These are phyloP conservation scores for Candida pseudofarinosa DNA, from an alignment of 805 yeast species.

Conservation along the genomic window DNA sequence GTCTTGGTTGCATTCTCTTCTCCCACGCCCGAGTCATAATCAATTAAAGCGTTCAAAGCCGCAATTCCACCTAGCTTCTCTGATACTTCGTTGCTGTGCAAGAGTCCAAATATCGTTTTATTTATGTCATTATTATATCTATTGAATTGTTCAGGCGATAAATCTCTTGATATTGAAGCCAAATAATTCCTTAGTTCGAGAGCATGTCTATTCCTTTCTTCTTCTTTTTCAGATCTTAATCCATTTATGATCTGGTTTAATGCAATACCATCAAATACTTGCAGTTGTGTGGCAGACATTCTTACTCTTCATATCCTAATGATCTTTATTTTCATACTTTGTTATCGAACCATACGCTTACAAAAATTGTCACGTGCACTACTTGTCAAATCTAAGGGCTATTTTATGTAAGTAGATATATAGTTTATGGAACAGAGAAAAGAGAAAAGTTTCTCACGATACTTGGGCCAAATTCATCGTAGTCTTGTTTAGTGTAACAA, in stretches of 20 bases:
- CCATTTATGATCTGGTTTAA: conserved; percentile 52
- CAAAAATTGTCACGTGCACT: not conserved
- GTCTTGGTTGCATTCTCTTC: conserved; percentile 86
- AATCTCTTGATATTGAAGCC: conserved; percentile 71
- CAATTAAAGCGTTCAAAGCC: conserved; percentile 85
- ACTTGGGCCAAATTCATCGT: conserved; percentile 96
- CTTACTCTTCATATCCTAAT: conserved; percentile 1
- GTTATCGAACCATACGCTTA: not conserved
- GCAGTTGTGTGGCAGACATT: conserved; percentile 26
- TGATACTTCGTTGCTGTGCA: conserved; percentile 65
- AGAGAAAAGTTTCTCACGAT: conserved; percentile 96
- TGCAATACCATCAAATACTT: conserved; percentile 45
- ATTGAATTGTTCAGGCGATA: conserved; percentile 75
- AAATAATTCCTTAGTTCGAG: conserved; percentile 66
- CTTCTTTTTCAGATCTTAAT: conserved; percentile 40
- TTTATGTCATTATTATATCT: conserved; percentile 82
- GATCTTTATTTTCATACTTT: not conserved
- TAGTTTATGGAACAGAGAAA: conserved; percentile 76
- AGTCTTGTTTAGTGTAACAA: conserved; percentile 95
- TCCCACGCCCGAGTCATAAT: conserved; percentile 67
- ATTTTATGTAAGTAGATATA: not conserved
- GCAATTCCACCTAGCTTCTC: conserved; percentile 87
- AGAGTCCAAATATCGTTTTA: conserved; percentile 78
- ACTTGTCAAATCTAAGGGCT: not conserved
- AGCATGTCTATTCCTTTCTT: conserved; percentile 54